phyloP scores from a whole-genome alignment of 768 basidiomycete genomes.

The Trametes villosa region DNA sequence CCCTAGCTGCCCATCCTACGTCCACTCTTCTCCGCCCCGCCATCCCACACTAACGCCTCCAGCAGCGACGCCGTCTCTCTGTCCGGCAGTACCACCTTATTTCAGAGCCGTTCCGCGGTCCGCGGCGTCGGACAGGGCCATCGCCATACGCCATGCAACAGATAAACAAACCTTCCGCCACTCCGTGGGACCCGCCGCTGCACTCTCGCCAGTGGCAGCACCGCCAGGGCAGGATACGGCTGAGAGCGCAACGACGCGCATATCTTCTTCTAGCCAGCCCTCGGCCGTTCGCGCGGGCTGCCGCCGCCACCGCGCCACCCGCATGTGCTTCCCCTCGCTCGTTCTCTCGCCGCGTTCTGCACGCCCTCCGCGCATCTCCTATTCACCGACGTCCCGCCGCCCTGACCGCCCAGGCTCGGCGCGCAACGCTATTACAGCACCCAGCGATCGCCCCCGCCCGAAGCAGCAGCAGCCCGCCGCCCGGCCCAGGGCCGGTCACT shows the following conservation, averaged over 20 bases:
- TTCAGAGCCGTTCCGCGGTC: not conserved
- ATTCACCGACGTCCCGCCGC: constrained; percentile 19
- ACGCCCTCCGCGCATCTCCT: constrained; percentile 9
- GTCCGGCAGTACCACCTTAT: not conserved
- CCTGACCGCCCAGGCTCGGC: not conserved
- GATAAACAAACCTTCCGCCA: constrained; percentile 17
- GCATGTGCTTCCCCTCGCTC: constrained; percentile 8
- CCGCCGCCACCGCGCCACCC: constrained; percentile 20
- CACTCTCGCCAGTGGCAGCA: too few species aligned
- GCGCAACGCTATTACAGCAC: not conserved
- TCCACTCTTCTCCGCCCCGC: constrained; percentile 6
- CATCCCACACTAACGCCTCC: constrained; percentile 11
- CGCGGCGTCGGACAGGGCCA: constrained; percentile 1
- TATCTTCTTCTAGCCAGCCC: too few species aligned
- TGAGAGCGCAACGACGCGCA: not conserved
- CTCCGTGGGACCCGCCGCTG: constrained; percentile 10
- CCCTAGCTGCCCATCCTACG: constrained; percentile 21
- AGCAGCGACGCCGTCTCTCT: not conserved
- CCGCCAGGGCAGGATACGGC: not conserved
- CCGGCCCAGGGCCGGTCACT: not conserved
- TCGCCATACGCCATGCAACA: constrained; percentile 1
- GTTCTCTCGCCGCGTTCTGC: not conserved
- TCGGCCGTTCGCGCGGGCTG: constrained; percentile 8
- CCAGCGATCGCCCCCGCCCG: not conserved
- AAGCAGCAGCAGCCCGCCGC: not conserved